Conservation (phyloP, 768 basidiomycete genomes). For the Dacryopinax spathularia region DNA sequence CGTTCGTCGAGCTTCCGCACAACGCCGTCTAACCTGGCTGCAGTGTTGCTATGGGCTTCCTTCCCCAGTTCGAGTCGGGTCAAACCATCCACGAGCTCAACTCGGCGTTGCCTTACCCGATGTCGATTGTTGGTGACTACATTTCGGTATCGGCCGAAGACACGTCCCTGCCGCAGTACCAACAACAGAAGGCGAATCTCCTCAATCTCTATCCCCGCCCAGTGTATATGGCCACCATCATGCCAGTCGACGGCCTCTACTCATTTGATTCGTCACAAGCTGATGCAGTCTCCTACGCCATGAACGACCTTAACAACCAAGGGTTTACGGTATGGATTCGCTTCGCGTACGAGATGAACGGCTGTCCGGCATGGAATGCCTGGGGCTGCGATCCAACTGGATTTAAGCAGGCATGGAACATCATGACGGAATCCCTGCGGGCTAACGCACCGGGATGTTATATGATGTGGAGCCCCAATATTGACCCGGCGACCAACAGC, state of each 20-base stretch:
- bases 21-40: too few species aligned
- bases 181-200: slow-evolving; percentile 7
- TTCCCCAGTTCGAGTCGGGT: background rate
- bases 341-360: slow-evolving; percentile 14
- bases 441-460: background rate
- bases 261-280: slow-evolving; percentile 6
- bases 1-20: too few species aligned
- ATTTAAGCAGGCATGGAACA: slow-evolving; percentile 6
- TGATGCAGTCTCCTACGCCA: slow-evolving; percentile 7
- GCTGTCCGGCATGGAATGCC: slow-evolving; percentile 8
- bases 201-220: slow-evolving; percentile 2
- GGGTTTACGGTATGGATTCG: slow-evolving; percentile 12
- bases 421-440: background rate
- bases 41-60: background rate
- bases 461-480: slow-evolving; percentile 10
- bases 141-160: slow-evolving; percentile 5
- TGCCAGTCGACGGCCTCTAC: slow-evolving; percentile 4
- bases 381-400: slow-evolving; percentile 9
- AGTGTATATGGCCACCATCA: slow-evolving; percentile 14
- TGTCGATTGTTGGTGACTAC: slow-evolving; percentile 10
- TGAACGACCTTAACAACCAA: slow-evolving; percentile 6
- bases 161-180: slow-evolving; percentile 4
- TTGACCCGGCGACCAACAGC: slow-evolving; percentile 7
- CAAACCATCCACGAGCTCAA: background rate
- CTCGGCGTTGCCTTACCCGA: background rate